Percentiles rank a stretch among this genome's conserved stretches.
Evolutionary conservation across 106 monocot species (phyloP).

Genomic region (Narthecium ossifragum): DNA sequence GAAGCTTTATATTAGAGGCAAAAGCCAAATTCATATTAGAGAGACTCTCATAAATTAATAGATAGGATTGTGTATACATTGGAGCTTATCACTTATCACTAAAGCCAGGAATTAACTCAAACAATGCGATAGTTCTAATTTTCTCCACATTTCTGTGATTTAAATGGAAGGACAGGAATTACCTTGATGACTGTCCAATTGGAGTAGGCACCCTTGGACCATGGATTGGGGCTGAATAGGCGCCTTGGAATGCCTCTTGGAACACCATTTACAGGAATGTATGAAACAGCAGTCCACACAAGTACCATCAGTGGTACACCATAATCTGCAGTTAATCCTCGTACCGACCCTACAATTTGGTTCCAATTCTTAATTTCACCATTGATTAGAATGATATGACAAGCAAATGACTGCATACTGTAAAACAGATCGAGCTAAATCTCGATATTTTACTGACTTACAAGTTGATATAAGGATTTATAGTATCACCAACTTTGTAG

Average conservation of each 20-base stretch:
- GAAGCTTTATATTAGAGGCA: not conserved
- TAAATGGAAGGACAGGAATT: too few relatives aligned
- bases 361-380: too few relatives aligned
- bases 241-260: slow-evolving; percentile 38
- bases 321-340: slow-evolving; percentile 34
- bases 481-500: too few relatives aligned
- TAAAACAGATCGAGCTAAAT: too few relatives aligned
- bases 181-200: slow-evolving; percentile 41
- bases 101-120: not conserved
- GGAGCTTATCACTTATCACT: too few relatives aligned
- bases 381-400: too few relatives aligned
- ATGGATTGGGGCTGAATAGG: slow-evolving; percentile 38
- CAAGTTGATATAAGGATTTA: too few relatives aligned
- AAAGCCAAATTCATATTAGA: not conserved
- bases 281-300: slow-evolving; percentile 33
- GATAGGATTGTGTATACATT: too few relatives aligned
- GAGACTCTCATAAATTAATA: too few relatives aligned
- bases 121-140: not conserved
- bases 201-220: slow-evolving; percentile 33
- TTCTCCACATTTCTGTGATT: too few relatives aligned
- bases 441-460: too few relatives aligned
- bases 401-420: too few relatives aligned
- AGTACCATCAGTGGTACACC: slow-evolving; percentile 36
- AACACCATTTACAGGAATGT: slow-evolving; percentile 25
- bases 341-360: slow-evolving; percentile 21